Percentiles rank a stretch among this genome's conserved stretches.
These are phyloP conservation scores for Clarireedia monteithiana DNA, from an alignment of 2,329 filamentous ascomycete genomes.

Conservation along the genomic window DNA sequence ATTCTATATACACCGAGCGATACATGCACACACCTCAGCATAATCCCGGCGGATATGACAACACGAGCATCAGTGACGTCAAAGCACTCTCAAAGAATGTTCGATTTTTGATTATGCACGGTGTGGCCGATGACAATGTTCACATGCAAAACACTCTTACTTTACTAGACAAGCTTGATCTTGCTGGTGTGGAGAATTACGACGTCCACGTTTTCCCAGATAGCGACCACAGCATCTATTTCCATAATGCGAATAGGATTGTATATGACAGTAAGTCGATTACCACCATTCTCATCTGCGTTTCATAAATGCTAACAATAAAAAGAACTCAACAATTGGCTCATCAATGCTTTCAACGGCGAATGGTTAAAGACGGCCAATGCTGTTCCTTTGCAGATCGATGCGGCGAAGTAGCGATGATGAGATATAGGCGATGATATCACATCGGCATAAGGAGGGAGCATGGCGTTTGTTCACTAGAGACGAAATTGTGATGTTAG, in stretches of 20 bases:
- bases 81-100: slow-evolving; percentile 66
- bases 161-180: slow-evolving; percentile 77
- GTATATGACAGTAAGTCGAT: slow-evolving; percentile 80
- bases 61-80: slow-evolving; percentile 66
- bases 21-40: slow-evolving; percentile 94
- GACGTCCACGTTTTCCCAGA: slow-evolving; percentile 96
- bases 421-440: neutral
- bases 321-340: slow-evolving; percentile 75
- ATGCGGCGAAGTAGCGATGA: slow-evolving; percentile 14
- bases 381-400: slow-evolving; percentile 26
- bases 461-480: neutral
- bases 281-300: neutral
- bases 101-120: slow-evolving; percentile 92
- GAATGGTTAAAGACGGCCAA: slow-evolving; percentile 62
- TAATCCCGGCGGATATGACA: slow-evolving; percentile 71
- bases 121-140: slow-evolving; percentile 93
- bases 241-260: slow-evolving; percentile 84
- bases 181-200: slow-evolving; percentile 80
- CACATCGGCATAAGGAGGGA: neutral
- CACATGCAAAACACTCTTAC: slow-evolving; percentile 92
- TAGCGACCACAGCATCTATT: slow-evolving; percentile 89
- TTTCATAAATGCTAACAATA: slow-evolving; percentile 28
- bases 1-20: slow-evolving; percentile 87
- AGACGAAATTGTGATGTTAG: neutral
- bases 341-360: slow-evolving; percentile 95